Base-by-base conservation (phyloP, 768 basidiomycete genomes). In the Trametes cubensis region DNA sequence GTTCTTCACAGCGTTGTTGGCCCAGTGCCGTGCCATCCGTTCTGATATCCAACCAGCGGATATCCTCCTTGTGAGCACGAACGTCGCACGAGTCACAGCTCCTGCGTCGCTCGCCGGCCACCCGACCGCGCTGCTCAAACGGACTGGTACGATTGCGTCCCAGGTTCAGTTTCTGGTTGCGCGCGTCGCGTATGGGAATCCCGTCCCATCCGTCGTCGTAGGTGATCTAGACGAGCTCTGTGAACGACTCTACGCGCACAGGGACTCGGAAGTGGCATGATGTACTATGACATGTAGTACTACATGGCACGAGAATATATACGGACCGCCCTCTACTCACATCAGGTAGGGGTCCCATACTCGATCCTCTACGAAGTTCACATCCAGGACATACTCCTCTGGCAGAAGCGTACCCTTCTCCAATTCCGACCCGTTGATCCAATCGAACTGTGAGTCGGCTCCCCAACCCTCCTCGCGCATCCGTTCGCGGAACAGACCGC, bases 401-500 rank as follows among this genome's bases (percentile, higher is more conserved):
- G 65, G 65, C 10, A 63, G 8, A 3, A 66, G 46, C n/a, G 61
- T 66, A 1, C 62, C 65, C 18, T 34, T 15, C 41, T 17, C 17
- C 11, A 30, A 23, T 25, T 23, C 34, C 2, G 34, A 28, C 2
- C 28, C n/a, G 21, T 60, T 42, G 39, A 40, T 17, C 65, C 65
- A 66, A 21, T 63, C 65, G 28, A 42, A 66, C 26, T 38, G 20
- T 44, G 51, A 30, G 39, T 66, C 61, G 18, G 48, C 40, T 20
- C 34, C 28, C 65, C 61, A 66, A 4, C 65, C 58, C 40, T 57
- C 42, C 40, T 30, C 8, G 20, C 7, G 13, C 62, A 66, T 60
- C 10, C 49, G 42, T 18, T 41, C n/a, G 18, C 44, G 34, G 20
- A 72, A 65, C 39, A 72, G 38, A 3, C 51, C 23, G 26, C 56